Percentiles rank a stretch among this genome's conserved stretches.
phyloP scores from a whole-genome alignment of 352 stramenopile genomes.

The Aphanomyces invadans region DNA sequence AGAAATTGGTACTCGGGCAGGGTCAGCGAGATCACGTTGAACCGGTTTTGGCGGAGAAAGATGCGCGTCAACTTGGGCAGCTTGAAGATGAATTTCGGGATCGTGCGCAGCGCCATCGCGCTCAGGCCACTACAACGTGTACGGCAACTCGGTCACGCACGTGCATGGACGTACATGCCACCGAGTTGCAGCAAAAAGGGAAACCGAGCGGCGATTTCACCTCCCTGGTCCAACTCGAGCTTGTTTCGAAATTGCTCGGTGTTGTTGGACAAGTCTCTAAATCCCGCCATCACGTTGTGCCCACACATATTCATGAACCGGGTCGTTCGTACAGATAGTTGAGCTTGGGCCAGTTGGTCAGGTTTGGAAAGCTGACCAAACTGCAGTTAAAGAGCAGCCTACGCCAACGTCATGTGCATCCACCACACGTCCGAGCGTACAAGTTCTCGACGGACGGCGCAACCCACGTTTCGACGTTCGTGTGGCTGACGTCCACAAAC shows the following conservation, averaged over 20 bases:
- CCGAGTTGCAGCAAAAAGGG: not conserved
- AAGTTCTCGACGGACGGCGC: not conserved
- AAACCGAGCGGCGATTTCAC: not conserved
- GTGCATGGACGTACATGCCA: not conserved
- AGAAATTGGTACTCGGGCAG: not conserved
- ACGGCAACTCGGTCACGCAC: too few species aligned
- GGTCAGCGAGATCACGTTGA: not conserved
- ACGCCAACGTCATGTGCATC: not conserved
- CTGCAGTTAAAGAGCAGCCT: not conserved
- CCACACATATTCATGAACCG: not conserved
- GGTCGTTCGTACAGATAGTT: not conserved
- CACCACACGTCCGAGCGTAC: not conserved
- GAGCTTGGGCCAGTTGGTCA: not conserved
- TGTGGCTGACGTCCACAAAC: not conserved
- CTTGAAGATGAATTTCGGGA: slow-evolving; percentile 2
- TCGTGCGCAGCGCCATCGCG: not conserved
- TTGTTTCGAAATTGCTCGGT: not conserved
- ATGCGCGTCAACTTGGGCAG: not conserved
- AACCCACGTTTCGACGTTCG: not conserved
- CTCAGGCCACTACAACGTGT: not conserved
- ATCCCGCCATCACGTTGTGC: too few species aligned
- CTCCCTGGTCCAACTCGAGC: not conserved
- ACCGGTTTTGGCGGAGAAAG: not conserved
- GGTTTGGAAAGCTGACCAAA: not conserved
- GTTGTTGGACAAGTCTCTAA: not conserved